Conservation (phyloP, 441 rosid species). For the Capsella rubella region DNA sequence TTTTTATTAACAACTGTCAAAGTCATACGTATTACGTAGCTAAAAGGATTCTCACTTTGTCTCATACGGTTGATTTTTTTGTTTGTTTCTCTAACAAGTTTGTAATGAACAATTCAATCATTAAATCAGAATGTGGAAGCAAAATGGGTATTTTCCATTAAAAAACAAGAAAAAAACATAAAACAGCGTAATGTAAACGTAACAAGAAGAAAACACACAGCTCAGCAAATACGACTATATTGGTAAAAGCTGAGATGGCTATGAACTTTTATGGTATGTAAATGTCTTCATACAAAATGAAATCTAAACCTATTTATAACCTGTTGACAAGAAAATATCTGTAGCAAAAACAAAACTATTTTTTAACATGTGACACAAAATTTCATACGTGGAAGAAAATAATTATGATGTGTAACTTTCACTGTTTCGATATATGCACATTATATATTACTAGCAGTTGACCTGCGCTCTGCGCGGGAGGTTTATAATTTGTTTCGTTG, state of each 20-base stretch:
- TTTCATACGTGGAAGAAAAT: background rate
- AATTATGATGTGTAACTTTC: background rate
- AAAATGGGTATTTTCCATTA: background rate
- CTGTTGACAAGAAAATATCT: background rate
- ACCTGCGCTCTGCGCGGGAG: too few relatives aligned
- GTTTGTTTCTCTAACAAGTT: background rate
- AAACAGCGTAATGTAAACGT: background rate
- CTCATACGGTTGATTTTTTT: too few relatives aligned
- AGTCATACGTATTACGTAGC: background rate
- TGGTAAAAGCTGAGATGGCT: slow-evolving; percentile 18
- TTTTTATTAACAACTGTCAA: background rate
- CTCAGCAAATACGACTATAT: slow-evolving; percentile 2
- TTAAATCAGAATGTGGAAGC: background rate
- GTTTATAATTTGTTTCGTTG: too few relatives aligned
- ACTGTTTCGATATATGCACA: background rate
- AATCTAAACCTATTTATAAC: slow-evolving; percentile 2
- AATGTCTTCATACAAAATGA: slow-evolving; percentile 6
- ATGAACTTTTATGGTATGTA: background rate
- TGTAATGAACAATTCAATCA: slow-evolving; percentile 4
- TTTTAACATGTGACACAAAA: background rate
- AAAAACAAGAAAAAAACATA: background rate
- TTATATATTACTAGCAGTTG: background rate
- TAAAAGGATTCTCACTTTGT: background rate
- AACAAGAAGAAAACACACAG: background rate
- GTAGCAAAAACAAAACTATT: background rate